Percentiles rank a stretch among this genome's conserved stretches.
Evolutionary conservation across 495 filamentous ascomycete species (phyloP).

Genomic region (Elaphomyces granulatus): DNA sequence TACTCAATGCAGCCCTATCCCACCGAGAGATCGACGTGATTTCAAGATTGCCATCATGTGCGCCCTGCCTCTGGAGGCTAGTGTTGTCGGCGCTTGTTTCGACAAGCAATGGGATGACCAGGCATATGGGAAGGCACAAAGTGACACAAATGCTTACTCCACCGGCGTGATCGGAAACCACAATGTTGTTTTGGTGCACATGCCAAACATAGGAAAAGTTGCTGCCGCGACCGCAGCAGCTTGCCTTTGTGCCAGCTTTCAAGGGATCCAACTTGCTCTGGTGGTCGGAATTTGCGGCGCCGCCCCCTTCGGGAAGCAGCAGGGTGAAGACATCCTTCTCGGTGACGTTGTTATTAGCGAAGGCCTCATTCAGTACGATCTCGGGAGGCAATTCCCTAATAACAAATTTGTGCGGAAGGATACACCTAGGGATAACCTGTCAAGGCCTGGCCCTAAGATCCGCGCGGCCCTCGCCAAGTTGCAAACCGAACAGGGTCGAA

Average conservation of each 20-base stretch:
- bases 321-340: constrained; percentile 14
- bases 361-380: constrained; percentile 20
- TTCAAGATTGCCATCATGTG: constrained; percentile 18
- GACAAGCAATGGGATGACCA: constrained; percentile 13
- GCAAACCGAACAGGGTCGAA: neutral
- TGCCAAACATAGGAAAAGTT: constrained; percentile 13
- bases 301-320: constrained; percentile 6
- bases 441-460: constrained; percentile 17
- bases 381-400: constrained; percentile 15
- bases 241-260: constrained; percentile 9
- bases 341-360: constrained; percentile 33
- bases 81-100: constrained; percentile 17
- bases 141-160: constrained; percentile 17
- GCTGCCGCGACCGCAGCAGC: constrained; percentile 9
- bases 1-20: too few relatives aligned
- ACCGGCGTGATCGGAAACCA: constrained; percentile 13
- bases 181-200: constrained; percentile 14
- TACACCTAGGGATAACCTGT: constrained; percentile 12
- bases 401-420: constrained; percentile 12
- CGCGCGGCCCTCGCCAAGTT: constrained; percentile 9
- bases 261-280: constrained; percentile 11
- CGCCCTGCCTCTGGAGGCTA: constrained; percentile 14
- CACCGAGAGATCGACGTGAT: constrained; percentile 7
- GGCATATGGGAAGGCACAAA: constrained; percentile 7
- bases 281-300: constrained; percentile 20